phyloP scores from a whole-genome alignment of 2,329 filamentous ascomycete species.

The Xylariaceae sp. region DNA sequence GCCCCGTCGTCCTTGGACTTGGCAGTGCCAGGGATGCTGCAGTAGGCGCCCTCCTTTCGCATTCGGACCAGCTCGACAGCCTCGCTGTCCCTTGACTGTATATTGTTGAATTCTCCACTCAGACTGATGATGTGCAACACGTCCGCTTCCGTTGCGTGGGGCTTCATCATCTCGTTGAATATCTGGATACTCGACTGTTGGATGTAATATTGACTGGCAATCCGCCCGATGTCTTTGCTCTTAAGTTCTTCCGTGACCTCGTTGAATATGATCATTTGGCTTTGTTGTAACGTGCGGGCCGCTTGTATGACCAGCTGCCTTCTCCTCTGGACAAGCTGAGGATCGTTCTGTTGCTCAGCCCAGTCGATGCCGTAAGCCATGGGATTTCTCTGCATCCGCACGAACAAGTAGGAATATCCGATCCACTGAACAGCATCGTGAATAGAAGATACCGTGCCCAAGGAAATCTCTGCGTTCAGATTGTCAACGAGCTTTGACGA shows the following conservation, averaged over 20 bases:
- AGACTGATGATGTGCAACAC: slow-evolving; percentile 94
- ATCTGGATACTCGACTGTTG: slow-evolving; percentile 89
- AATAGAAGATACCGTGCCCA: slow-evolving; percentile 93
- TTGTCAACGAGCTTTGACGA: slow-evolving; percentile 94
- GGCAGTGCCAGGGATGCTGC: slow-evolving; percentile 76
- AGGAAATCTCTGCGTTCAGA: slow-evolving; percentile 85
- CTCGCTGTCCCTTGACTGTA: slow-evolving; percentile 87
- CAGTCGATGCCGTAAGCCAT: slow-evolving; percentile 93
- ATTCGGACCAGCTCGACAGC: slow-evolving; percentile 77
- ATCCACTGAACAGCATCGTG: slow-evolving; percentile 94
- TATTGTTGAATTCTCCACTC: slow-evolving; percentile 97
- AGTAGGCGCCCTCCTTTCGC: slow-evolving; percentile 64
- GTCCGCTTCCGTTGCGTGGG: slow-evolving; percentile 81
- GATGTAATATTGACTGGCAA: slow-evolving; percentile 96
- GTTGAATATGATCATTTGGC: slow-evolving; percentile 99
- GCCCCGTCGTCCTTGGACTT: slow-evolving; percentile 85
- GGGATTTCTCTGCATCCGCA: slow-evolving; percentile 90
- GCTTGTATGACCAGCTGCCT: slow-evolving; percentile 84
- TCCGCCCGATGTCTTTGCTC: slow-evolving; percentile 91
- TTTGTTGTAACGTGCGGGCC: slow-evolving; percentile 78
- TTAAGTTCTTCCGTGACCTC: slow-evolving; percentile 88
- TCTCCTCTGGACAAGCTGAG: slow-evolving; percentile 76
- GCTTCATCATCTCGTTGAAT: slow-evolving; percentile 92
- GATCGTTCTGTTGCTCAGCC: slow-evolving; percentile 84
- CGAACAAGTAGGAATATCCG: slow-evolving; percentile 95